A percentile compares a stretch with the other conserved stretches of the same genome.
These are phyloP conservation scores for Backusella sp. DNA, from an alignment of 192 early-diverging fungal species.

Conservation along the genomic window DNA sequence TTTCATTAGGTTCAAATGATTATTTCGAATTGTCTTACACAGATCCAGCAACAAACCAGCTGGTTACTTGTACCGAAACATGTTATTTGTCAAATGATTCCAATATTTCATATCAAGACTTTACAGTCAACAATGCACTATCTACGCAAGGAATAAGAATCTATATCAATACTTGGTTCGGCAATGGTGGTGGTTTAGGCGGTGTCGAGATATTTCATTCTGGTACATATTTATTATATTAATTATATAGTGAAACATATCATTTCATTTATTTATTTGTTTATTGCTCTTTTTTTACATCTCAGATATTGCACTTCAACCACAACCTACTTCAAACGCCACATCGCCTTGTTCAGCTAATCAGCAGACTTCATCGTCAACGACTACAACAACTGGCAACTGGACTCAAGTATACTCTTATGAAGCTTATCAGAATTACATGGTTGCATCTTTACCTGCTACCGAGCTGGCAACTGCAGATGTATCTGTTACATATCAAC, in stretches of 20 bases:
- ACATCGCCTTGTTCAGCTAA: background rate
- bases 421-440: conserved; percentile 18
- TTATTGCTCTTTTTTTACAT: background rate
- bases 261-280: background rate
- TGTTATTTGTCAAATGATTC: conserved; percentile 38
- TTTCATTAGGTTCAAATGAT: conserved; percentile 54
- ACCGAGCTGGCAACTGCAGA: conserved; percentile 11
- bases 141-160: conserved; percentile 55
- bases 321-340: background rate
- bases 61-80: conserved; percentile 38
- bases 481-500: conserved; percentile 22
- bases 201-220: conserved; percentile 34
- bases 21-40: conserved; percentile 61
- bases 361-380: background rate
- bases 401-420: conserved; percentile 20
- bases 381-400: conserved; percentile 10
- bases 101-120: conserved; percentile 42
- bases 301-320: conserved; percentile 15
- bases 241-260: conserved; percentile 1
- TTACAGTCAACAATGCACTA: conserved; percentile 36
- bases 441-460: conserved; percentile 23
- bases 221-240: conserved; percentile 14
- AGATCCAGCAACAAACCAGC: conserved; percentile 50
- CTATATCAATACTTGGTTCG: conserved; percentile 40
- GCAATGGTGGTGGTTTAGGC: conserved; percentile 28